These are phyloP conservation scores for Gossypium schwendimanii DNA, from an alignment of 441 rosid genomes.

Conservation along the genomic window DNA sequence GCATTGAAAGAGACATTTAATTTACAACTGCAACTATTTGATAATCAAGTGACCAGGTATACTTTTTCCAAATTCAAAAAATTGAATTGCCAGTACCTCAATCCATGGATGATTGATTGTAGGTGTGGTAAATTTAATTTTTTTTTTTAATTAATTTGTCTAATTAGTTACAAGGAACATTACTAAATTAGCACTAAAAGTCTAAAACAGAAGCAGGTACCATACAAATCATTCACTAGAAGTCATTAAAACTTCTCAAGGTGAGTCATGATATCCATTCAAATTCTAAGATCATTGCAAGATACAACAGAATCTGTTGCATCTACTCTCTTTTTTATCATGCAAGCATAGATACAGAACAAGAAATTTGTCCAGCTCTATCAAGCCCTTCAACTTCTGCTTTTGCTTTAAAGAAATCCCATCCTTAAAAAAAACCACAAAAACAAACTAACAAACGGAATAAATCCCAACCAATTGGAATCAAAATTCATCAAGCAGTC, in stretches of 20 bases:
- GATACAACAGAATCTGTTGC: not conserved
- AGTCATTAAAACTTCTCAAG: not conserved
- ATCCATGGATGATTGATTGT: not conserved
- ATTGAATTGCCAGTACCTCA: not conserved
- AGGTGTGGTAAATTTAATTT: not conserved
- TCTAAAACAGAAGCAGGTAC: not conserved
- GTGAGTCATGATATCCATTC: not conserved
- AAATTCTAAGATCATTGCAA: constrained; percentile 2
- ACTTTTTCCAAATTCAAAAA: not conserved
- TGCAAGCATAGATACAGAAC: not conserved
- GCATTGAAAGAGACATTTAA: constrained; percentile 1
- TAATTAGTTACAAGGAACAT: not conserved
- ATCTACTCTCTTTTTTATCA: not conserved
- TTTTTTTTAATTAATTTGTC: not conserved
- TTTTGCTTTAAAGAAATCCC: not conserved
- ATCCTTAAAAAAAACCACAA: not conserved
- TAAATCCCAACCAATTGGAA: not conserved
- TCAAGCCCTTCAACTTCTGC: constrained; percentile 8
- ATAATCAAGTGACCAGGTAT: not conserved
- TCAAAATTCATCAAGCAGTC: constrained; percentile 1
- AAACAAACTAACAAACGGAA: not conserved
- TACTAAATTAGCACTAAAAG: constrained; percentile 2
- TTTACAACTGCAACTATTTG: not conserved
- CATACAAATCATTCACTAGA: constrained; percentile 5
- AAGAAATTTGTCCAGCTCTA: constrained; percentile 1